Conservation (phyloP, 768 basidiomycete genomes). For the Dendrothele bispora region DNA sequence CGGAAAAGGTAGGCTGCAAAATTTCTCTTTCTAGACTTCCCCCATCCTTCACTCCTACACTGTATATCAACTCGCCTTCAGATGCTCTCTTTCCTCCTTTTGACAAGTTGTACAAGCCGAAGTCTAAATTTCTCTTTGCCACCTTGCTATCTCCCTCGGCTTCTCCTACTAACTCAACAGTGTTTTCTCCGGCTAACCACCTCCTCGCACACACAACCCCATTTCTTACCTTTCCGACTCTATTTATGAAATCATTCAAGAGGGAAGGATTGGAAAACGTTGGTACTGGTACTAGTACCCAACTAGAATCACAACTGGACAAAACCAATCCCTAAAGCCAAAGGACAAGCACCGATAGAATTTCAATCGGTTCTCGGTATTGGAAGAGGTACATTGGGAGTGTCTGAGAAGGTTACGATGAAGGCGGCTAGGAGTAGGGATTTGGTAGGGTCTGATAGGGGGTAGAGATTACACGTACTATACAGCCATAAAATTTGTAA, state of each 20-base stretch:
- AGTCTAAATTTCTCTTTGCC: too few relatives aligned
- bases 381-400: slow-evolving; percentile 78
- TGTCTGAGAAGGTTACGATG: slow-evolving; percentile 68
- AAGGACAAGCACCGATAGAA: slow-evolving; percentile 29
- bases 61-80: too few relatives aligned
- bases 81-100: too few relatives aligned
- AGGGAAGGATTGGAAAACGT: slow-evolving; percentile 52
- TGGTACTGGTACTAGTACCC: slow-evolving; percentile 35
- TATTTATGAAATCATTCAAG: slow-evolving; percentile 41
- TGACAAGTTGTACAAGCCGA: too few relatives aligned
- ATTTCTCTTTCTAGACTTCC: not conserved
- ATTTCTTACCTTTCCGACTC: slow-evolving; percentile 39
- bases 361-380: slow-evolving; percentile 62
- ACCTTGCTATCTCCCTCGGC: too few relatives aligned
- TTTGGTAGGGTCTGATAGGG: too few relatives aligned
- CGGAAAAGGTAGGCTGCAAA: slow-evolving; percentile 57
- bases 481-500: too few relatives aligned
- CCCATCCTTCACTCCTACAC: not conserved
- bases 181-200: slow-evolving; percentile 72
- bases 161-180: too few relatives aligned
- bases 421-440: slow-evolving; percentile 64
- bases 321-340: slow-evolving; percentile 11
- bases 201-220: slow-evolving; percentile 40
- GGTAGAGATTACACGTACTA: too few relatives aligned
- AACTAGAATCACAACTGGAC: slow-evolving; percentile 6